Evolutionary conservation across 345 rosid genomes (phyloP), one percentile per base, ranked within the genome.

Genomic region (Pelargonium nanum): DNA sequence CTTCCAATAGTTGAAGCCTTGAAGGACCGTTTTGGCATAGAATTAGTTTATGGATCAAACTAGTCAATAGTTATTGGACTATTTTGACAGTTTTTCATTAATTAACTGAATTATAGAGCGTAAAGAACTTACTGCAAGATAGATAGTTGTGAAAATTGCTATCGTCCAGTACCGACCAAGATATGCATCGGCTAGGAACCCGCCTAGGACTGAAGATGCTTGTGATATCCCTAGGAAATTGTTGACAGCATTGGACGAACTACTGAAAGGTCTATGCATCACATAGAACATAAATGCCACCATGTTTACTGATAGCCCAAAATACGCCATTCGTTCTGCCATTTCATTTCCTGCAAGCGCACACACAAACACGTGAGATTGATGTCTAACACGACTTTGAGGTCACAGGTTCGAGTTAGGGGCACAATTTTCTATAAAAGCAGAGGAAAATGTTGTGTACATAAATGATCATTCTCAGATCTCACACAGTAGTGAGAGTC

Each of bases 301-400:
- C 98, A 91, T 88, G 83, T 91, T 91, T 16, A 91, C 98, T 0
- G 98, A 83, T 7, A 91, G 76, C 24, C 98, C 98, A 22, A 84
- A 91, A 67, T 91, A 91, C 22, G 94, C 96, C 96, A 91, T 86
- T 68, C 96, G 80, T 77, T 88, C 98, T 19, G 98, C 96, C 89
- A 86, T 86, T 72, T 91, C 98, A 67, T 91, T 91, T 58, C 97
- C 97, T 88, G 83, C 21, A 63, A 57, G n/a, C n/a, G n/a, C 26
- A 32, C 53, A 52, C 54, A 4, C 32, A 60, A 40, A 9, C 45
- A 20, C 2, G 5, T 9, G 22, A 26, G 22, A 3, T 28, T 21
- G 57, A n/a, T n/a, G 24, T 4, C 19, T 26, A 22, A 25, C 21
- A n/a, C n/a, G n/a, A n/a, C n/a, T n/a, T n/a, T n/a, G n/a, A n/a